A percentile compares a stretch with the other conserved stretches of the same genome.
These are phyloP conservation scores for Aquilaria yunnanensis DNA, from an alignment of 345 rosid species.

Conservation along the genomic window DNA sequence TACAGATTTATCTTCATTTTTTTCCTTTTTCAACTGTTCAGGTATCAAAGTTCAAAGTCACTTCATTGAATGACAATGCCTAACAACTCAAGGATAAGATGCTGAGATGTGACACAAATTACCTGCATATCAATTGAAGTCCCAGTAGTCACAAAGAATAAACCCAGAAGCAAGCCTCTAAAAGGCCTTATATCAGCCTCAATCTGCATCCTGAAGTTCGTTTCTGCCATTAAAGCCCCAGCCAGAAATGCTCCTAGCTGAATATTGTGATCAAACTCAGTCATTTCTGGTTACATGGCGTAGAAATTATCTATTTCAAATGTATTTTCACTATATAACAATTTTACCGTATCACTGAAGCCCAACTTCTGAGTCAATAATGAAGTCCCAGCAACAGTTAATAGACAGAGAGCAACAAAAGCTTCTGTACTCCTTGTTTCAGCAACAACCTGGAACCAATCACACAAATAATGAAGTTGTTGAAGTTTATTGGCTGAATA, in stretches of 20 bases:
- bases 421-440: slow-evolving; percentile 97
- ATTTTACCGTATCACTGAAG: slow-evolving; percentile 83
- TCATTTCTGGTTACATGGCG: slow-evolving; percentile 3
- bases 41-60: too few species aligned
- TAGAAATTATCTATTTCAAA: slow-evolving; percentile 10
- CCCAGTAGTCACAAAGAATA: slow-evolving; percentile 95
- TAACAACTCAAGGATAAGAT: too few species aligned
- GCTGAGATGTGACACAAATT: neutral
- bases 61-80: too few species aligned
- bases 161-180: slow-evolving; percentile 90
- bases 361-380: slow-evolving; percentile 87
- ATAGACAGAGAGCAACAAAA: slow-evolving; percentile 90
- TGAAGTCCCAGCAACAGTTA: slow-evolving; percentile 92
- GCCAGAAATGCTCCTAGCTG: slow-evolving; percentile 99
- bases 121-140: slow-evolving; percentile 96
- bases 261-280: slow-evolving; percentile 13
- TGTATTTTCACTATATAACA: neutral
- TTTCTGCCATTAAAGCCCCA: slow-evolving; percentile 92
- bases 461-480: slow-evolving; percentile 18
- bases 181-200: slow-evolving; percentile 99
- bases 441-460: slow-evolving; percentile 70
- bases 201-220: slow-evolving; percentile 91
- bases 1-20: too few species aligned
- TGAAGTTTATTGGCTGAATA: neutral
- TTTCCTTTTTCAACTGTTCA: too few species aligned